Base-by-base conservation (phyloP, 768 basidiomycete species). In the Boletus bicolor region DNA sequence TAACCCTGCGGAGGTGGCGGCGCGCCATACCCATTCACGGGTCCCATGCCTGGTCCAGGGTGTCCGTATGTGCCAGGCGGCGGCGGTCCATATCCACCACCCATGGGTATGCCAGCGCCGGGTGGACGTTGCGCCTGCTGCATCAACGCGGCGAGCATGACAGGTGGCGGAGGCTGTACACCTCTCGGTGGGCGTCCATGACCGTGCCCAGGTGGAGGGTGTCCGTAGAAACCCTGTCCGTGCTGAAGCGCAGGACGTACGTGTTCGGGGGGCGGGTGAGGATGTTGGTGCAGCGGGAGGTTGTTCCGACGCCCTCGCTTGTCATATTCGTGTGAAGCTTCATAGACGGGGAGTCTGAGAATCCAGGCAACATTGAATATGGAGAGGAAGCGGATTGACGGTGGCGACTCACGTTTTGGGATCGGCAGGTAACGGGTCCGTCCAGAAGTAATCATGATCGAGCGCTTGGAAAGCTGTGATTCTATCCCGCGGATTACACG, bases 391-490 rank as follows among this genome's bases (percentile, higher is more conserved):
- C 2, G 7, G 21, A 24, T 44, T 34, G 17, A n/a, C 24, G 8
- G 42, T 21, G 12, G 47, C 24, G 8, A 75, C 83, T 55, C 64
- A 90, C 90, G 82, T 81, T 70, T 86, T 89, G 1, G 89, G 90
- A 73, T 91, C 89, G 21, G 89, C 89, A 36, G 94, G 91, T 37
- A 93, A 64, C 0, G 96, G 95, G 59, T 91, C 86, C 0, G 85
- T 86, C 91, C 92, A 97, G 71, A 98, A 97, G 76, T 93, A 98
- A 19, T 90, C 86, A 67, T 98, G 93, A 62, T 94, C 88, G 50
- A 98, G 79, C 0, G 95, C 95, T 55, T 92, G 80, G 2, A 82
- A 72, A 9, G 96, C 96, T 2, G 94, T 93, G 39, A 93, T 80
- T 19, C 96, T 81, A 54, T 89, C 82, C 57, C 79, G 78, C 3